Percentiles rank a stretch among this genome's conserved stretches.
These are phyloP conservation scores for Styphnolobium japonicum DNA, from an alignment of 306 rosid genomes.

Conservation along the genomic window DNA sequence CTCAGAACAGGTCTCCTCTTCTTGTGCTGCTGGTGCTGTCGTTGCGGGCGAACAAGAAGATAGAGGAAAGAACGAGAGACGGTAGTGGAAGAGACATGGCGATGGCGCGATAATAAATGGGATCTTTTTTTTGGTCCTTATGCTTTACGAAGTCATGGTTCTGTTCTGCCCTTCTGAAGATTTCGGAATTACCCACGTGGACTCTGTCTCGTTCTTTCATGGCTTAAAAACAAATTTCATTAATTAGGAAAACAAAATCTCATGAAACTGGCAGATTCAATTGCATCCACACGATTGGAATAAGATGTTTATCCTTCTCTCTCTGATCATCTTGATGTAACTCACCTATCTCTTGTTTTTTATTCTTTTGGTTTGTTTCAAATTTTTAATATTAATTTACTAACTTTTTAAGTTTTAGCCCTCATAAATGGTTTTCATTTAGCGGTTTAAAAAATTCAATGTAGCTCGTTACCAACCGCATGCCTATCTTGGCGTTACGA, in stretches of 20 bases:
- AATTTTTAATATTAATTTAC: neutral
- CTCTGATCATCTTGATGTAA: neutral
- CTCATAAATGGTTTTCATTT: neutral
- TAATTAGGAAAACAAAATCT: slow-evolving; percentile 21
- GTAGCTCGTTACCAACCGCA: neutral
- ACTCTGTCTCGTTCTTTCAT: slow-evolving; percentile 28
- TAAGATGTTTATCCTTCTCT: neutral
- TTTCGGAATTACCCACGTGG: slow-evolving; percentile 46
- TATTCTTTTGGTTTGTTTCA: neutral
- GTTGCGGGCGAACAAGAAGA: neutral
- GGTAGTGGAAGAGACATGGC: slow-evolving; percentile 15
- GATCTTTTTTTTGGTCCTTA: slow-evolving; percentile 2
- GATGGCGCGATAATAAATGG: slow-evolving; percentile 52
- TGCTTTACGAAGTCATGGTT: slow-evolving; percentile 35
- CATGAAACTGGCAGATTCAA: neutral
- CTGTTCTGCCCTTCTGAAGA: slow-evolving; percentile 20
- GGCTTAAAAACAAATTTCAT: slow-evolving; percentile 22
- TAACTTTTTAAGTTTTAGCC: neutral
- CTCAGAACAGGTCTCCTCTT: neutral
- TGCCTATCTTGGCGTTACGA: neutral
- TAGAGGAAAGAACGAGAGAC: neutral
- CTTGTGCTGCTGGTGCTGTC: neutral
- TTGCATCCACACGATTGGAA: neutral
- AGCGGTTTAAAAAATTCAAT: slow-evolving; percentile 5
- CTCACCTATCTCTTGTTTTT: no score